Evolutionary conservation across 495 filamentous ascomycete species (phyloP).

Genomic region (Cairneyella variabilis): DNA sequence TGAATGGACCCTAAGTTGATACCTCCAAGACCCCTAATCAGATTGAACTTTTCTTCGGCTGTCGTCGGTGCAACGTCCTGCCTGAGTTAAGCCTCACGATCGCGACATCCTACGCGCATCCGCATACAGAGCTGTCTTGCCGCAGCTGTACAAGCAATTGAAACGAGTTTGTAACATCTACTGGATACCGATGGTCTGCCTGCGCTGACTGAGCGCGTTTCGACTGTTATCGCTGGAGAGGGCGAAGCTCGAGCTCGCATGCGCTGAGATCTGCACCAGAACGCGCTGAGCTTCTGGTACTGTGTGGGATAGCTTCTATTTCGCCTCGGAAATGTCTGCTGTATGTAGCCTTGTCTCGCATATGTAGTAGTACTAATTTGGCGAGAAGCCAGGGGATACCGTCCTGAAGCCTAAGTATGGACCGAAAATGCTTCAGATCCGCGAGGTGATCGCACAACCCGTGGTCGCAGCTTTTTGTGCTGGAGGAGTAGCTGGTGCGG

Average conservation of each 20-base stretch:
- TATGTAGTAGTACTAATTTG: slow-evolving; percentile 1
- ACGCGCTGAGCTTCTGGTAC: slow-evolving; percentile 10
- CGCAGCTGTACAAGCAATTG: no score
- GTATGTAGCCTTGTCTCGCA: slow-evolving; percentile 5
- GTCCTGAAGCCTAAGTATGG: slow-evolving; percentile 25
- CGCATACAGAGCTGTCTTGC: no score
- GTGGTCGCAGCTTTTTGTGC: slow-evolving; percentile 89
- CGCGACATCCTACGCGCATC: no score
- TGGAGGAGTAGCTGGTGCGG: slow-evolving; percentile 95
- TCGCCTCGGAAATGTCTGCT: slow-evolving; percentile 20
- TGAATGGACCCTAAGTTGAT: slow-evolving; percentile 26
- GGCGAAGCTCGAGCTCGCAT: slow-evolving; percentile 4
- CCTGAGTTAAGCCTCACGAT: no score
- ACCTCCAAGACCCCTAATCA: slow-evolving; percentile 13
- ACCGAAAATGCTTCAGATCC: slow-evolving; percentile 32
- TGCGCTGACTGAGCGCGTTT: slow-evolving; percentile 9
- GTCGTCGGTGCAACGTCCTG: no score
- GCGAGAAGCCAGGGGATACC: slow-evolving; percentile 15
- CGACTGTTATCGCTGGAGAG: slow-evolving; percentile 6
- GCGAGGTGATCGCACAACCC: slow-evolving; percentile 62
- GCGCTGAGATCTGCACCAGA: slow-evolving; percentile 1
- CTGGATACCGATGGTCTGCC: slow-evolving; percentile 9
- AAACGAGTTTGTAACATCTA: neutral
- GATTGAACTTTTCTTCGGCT: neutral
- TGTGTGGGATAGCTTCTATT: neutral